These are phyloP conservation scores for Nepenthes mirabilis DNA, from an alignment of 148 eudicot genomes.

Conservation along the genomic window DNA sequence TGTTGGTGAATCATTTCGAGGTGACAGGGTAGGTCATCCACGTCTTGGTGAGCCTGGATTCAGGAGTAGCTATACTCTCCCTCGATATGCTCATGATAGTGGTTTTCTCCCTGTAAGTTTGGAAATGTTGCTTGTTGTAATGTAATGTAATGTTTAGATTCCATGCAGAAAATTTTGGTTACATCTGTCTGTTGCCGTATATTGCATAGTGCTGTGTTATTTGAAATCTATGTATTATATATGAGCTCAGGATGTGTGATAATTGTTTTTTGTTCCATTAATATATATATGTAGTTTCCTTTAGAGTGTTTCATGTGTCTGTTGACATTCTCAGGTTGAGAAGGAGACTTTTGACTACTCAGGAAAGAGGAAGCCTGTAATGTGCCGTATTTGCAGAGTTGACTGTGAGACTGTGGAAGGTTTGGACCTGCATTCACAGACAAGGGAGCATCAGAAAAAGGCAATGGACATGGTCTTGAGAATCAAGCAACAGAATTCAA, in stretches of 20 bases:
- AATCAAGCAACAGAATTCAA: conserved; percentile 61
- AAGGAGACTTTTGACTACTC: conserved; percentile 53
- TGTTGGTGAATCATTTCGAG: conserved; percentile 45
- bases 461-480: conserved; percentile 70
- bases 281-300: neutral
- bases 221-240: no score
- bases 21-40: conserved; percentile 38
- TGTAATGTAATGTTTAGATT: neutral
- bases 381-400: conserved; percentile 90
- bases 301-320: conserved; percentile 9
- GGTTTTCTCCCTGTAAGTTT: conserved; percentile 52
- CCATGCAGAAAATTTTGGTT: neutral
- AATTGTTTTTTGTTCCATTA: neutral
- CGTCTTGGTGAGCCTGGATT: conserved; percentile 62
- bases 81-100: conserved; percentile 30
- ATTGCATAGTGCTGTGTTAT: no score
- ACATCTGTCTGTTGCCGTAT: no score
- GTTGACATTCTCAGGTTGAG: conserved; percentile 34
- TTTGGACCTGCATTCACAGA: conserved; percentile 81
- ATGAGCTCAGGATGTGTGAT: neutral
- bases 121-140: neutral
- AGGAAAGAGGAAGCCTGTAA: conserved; percentile 49
- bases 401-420: conserved; percentile 94
- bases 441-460: conserved; percentile 76
- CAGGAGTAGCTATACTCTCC: conserved; percentile 40